These are phyloP conservation scores for Alternaria incomplexa DNA, from an alignment of 2,329 filamentous ascomycete species.

Conservation along the genomic window DNA sequence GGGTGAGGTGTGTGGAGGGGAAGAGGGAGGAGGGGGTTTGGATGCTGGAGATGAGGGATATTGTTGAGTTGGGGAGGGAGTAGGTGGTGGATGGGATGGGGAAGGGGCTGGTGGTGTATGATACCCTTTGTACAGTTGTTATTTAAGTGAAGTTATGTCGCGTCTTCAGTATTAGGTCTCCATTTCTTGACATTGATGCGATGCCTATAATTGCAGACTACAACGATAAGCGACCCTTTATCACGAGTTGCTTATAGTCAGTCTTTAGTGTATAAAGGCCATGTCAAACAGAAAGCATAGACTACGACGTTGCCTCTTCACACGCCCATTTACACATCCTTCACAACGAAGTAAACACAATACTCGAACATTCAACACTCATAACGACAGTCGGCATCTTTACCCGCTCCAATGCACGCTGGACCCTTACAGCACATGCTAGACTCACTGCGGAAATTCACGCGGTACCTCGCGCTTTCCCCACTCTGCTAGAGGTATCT, in stretches of 20 bases:
- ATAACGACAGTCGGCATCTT: background rate
- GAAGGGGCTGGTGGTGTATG: background rate
- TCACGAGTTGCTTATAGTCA: background rate
- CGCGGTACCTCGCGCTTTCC: background rate
- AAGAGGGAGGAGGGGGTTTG: constrained; percentile 64
- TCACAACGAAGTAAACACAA: background rate
- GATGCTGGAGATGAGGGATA: constrained; percentile 66
- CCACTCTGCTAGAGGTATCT: background rate
- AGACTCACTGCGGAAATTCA: background rate
- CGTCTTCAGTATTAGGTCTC: rapidly evolving
- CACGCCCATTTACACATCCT: background rate
- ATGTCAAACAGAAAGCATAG: background rate
- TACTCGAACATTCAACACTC: rapidly evolving
- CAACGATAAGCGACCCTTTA: background rate
- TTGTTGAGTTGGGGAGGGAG: constrained; percentile 67
- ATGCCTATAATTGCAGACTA: background rate
- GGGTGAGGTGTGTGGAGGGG: constrained; percentile 58
- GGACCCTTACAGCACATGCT: background rate
- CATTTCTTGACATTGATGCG: background rate
- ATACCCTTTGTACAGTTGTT: background rate
- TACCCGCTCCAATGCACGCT: background rate
- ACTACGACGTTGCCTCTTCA: background rate
- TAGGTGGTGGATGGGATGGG: background rate
- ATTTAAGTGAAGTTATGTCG: rapidly evolving
- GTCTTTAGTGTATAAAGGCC: background rate